These are phyloP conservation scores for Mucor sp. DNA, from an alignment of 371 early-diverging fungal genomes.

Conservation along the genomic window DNA sequence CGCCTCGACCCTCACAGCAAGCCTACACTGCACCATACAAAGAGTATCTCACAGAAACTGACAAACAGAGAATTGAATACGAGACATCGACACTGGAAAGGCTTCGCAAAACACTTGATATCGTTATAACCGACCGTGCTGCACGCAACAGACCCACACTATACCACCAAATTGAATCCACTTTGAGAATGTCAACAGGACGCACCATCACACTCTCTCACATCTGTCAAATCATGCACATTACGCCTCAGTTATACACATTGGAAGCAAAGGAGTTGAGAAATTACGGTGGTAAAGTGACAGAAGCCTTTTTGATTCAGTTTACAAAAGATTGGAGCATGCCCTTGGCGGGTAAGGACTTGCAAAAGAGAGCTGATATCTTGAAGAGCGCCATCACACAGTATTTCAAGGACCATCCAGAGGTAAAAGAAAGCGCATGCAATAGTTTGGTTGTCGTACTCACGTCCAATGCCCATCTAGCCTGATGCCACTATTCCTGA, in stretches of 20 bases:
- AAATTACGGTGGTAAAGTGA: conserved; percentile 23
- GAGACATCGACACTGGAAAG: conserved; percentile 30
- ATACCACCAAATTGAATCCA: conserved; percentile 40
- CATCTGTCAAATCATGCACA: conserved; percentile 32
- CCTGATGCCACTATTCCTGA: conserved; percentile 40
- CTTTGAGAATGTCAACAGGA: conserved; percentile 33
- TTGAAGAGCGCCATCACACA: conserved; percentile 15
- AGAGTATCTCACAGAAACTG: conserved; percentile 16
- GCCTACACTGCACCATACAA: conserved; percentile 15
- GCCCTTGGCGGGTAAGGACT: conserved; percentile 37
- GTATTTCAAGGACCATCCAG: conserved; percentile 28
- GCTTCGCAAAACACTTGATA: conserved; percentile 37
- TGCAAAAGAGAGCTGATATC: conserved; percentile 27
- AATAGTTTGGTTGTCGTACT: too few species aligned
- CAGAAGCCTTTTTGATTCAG: conserved; percentile 36
- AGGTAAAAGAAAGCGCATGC: conserved; percentile 13
- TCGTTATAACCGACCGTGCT: conserved; percentile 37
- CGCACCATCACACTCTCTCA: conserved; percentile 34
- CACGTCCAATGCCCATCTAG: background rate
- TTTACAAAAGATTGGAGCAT: conserved; percentile 29
- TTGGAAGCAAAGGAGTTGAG: conserved; percentile 31
- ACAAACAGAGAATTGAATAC: conserved; percentile 31
- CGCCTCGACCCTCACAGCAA: conserved; percentile 1
- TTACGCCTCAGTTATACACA: conserved; percentile 35
- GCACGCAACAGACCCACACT: conserved; percentile 33